Evolutionary conservation across 345 rosid species (phyloP).

Genomic region (Noccaea caerulescens): DNA sequence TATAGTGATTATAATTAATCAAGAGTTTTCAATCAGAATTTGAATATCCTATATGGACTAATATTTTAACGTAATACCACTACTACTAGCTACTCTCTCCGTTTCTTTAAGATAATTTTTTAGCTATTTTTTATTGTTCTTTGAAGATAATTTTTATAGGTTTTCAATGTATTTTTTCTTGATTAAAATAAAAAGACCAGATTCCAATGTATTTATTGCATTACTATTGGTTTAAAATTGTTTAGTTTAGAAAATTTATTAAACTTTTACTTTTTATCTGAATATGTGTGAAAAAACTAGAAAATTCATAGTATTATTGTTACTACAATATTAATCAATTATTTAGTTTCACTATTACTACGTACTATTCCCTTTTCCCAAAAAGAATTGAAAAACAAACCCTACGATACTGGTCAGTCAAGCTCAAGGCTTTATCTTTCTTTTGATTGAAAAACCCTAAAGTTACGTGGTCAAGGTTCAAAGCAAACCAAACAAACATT

Average conservation of each 20-base stretch:
- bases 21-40: background rate
- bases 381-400: conserved; percentile 27
- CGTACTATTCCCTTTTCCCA: conserved; percentile 9
- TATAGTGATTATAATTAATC: background rate
- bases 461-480: conserved; percentile 33
- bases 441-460: conserved; percentile 43
- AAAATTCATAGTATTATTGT: background rate
- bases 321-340: background rate
- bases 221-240: too few species aligned
- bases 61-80: conserved; percentile 1
- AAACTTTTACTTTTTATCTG: too few species aligned
- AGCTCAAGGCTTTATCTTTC: conserved; percentile 33
- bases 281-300: too few species aligned
- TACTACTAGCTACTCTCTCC: background rate
- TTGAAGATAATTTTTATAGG: too few species aligned
- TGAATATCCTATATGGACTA: background rate
- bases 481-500: conserved; percentile 29
- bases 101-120: too few species aligned
- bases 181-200: too few species aligned
- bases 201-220: too few species aligned
- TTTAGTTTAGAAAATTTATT: too few species aligned
- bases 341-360: conserved; percentile 21
- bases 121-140: too few species aligned
- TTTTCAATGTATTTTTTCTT: too few species aligned
- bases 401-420: conserved; percentile 34